Percentiles rank a stretch among this genome's conserved stretches.
These are phyloP conservation scores for Aspergillus oerlinghausenensis DNA, from an alignment of 2,329 filamentous ascomycete genomes.

Conservation along the genomic window DNA sequence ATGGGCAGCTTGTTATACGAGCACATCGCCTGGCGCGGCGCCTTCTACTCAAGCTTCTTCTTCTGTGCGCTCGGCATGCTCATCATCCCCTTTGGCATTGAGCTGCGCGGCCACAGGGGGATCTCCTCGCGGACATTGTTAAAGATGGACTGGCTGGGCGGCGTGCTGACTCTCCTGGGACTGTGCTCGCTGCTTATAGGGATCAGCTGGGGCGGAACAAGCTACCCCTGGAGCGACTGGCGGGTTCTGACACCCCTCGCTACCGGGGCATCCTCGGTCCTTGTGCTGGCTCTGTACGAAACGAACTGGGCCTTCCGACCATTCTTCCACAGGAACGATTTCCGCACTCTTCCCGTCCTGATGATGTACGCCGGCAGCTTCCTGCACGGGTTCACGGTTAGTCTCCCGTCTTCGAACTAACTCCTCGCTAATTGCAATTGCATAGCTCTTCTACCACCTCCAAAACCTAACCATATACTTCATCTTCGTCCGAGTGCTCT, in stretches of 20 bases:
- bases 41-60: constrained; percentile 30
- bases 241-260: constrained; percentile 38
- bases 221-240: constrained; percentile 36
- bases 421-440: background rate
- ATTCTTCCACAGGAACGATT: constrained; percentile 36
- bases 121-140: constrained; percentile 19
- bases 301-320: constrained; percentile 28
- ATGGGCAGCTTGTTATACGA: constrained; percentile 25
- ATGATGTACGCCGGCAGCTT: constrained; percentile 41
- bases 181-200: constrained; percentile 39
- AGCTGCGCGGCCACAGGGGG: constrained; percentile 22
- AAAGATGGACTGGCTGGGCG: constrained; percentile 42
- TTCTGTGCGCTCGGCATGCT: constrained; percentile 28
- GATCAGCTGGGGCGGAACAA: constrained; percentile 41
- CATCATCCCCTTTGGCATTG: constrained; percentile 27
- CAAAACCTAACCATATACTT: constrained; percentile 44
- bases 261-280: constrained; percentile 28
- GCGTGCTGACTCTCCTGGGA: constrained; percentile 35
- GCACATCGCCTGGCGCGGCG: constrained; percentile 22
- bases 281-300: constrained; percentile 35
- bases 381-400: constrained; percentile 42
- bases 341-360: constrained; percentile 30
- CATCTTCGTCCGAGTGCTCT: constrained; percentile 31
- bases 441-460: constrained; percentile 38
- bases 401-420: constrained; percentile 9